Conservation (phyloP, 2,329 filamentous ascomycete species). For the Pseudogymnoascus sp. region DNA sequence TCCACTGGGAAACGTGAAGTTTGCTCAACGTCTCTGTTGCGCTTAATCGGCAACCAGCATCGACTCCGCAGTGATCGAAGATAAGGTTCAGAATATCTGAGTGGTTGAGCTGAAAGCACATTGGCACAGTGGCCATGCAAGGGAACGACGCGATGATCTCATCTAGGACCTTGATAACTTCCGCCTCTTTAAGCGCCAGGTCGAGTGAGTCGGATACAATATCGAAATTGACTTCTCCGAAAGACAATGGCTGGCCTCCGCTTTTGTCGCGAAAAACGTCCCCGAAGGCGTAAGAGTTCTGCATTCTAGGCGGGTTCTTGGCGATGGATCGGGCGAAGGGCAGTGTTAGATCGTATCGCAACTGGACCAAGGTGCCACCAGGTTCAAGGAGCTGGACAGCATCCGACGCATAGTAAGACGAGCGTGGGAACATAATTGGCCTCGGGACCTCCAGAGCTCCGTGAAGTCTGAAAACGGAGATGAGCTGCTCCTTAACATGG, state of each 20-base stretch:
- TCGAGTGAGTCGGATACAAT: slow-evolving; percentile 84
- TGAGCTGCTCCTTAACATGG: slow-evolving; percentile 67
- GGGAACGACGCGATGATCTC: slow-evolving; percentile 82
- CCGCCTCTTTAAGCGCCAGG: slow-evolving; percentile 82
- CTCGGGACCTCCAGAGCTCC: slow-evolving; percentile 78
- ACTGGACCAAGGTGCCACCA: slow-evolving; percentile 79
- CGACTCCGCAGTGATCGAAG: slow-evolving; percentile 85
- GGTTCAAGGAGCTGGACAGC: slow-evolving; percentile 75
- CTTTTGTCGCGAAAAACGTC: slow-evolving; percentile 77
- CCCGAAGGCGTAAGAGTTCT: slow-evolving; percentile 81
- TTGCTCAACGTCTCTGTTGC: slow-evolving; percentile 82
- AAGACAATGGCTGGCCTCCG: slow-evolving; percentile 74
- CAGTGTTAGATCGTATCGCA: slow-evolving; percentile 90
- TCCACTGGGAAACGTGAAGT: slow-evolving; percentile 73
- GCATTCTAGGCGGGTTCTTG: slow-evolving; percentile 58
- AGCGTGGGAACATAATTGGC: slow-evolving; percentile 73
- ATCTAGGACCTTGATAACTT: slow-evolving; percentile 89
- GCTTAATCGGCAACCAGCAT: slow-evolving; percentile 56
- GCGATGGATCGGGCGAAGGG: slow-evolving; percentile 82
- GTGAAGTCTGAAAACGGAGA: slow-evolving; percentile 77
- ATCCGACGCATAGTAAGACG: slow-evolving; percentile 67
- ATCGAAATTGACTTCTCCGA: slow-evolving; percentile 92
- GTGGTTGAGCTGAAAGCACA: slow-evolving; percentile 90
- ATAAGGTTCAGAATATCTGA: slow-evolving; percentile 78
- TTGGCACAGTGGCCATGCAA: slow-evolving; percentile 59